Evolutionary conservation across 805 yeast species (phyloP), one percentile per base, ranked within the genome.

Genomic region (Candida stauntonica): DNA sequence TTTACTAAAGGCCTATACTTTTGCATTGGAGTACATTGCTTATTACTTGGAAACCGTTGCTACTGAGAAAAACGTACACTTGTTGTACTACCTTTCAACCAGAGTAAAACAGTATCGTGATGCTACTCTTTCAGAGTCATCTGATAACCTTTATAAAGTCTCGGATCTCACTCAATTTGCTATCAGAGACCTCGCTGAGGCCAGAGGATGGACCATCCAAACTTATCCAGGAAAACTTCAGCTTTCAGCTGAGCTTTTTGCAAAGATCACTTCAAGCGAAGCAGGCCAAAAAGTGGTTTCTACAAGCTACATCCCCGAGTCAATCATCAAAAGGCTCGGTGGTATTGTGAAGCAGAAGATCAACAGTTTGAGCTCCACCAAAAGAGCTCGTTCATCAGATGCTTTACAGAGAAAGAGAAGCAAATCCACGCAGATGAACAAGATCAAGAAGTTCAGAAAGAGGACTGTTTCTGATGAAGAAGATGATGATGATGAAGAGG

Each of bases 201-300:
- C 61, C 17, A 78, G 72, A 50, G 70, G 68, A 31, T 86, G 95
- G 95, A 72, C 73, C 17, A 66, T 84, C 39, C 74, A 80, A 17
- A 78, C 88, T 0, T 88, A 89, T 78, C 94, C 95, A 0, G 94
- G 91, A 2, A 83, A 81, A 50, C 58, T 83, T 14, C 73, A 75
- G 15, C 58, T 87, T 15, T 81, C 91, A 0, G 61, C 69, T n/a
- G 96, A 87, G 53, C 55, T 85, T 7, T 86, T 72, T 59, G 63
- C 68, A n/a, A 76, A 84, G 2, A 76, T 82, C 68, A 64, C 66
- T 7, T 66, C 73, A n/a, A 55, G 73, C 2, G 62, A 66, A 13
- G 81, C 77, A 44, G 81, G 86, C 3, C 82, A 78, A 43, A 61
- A 58, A 12, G 64, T 79, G 16, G 70, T 79, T 0, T 66, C 76